Conservation (phyloP, 148 eudicot species). For the Chenopodium album region DNA sequence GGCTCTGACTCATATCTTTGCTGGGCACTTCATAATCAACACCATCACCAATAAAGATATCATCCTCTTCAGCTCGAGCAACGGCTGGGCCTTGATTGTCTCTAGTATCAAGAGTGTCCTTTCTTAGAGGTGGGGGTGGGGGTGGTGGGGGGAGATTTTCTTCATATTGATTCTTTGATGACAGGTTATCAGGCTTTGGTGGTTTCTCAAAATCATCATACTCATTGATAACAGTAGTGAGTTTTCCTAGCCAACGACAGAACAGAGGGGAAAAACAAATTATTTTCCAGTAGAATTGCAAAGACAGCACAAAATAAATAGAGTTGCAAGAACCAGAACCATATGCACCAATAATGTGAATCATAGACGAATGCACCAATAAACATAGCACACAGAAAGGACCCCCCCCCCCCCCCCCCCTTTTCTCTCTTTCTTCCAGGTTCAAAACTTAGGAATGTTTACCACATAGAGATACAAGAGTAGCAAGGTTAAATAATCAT, state of each 20-base stretch:
- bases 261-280: slow-evolving; percentile 1
- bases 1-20: slow-evolving; percentile 90
- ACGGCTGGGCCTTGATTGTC: slow-evolving; percentile 60
- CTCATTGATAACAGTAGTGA: slow-evolving; percentile 42
- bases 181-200: slow-evolving; percentile 43
- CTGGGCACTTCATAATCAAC: slow-evolving; percentile 71
- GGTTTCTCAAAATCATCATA: slow-evolving; percentile 58
- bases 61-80: slow-evolving; percentile 80
- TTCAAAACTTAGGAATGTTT: not conserved
- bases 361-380: not conserved
- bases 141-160: slow-evolving; percentile 81
- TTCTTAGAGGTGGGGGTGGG: slow-evolving; percentile 78
- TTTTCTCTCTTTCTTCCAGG: too few relatives aligned
- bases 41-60: slow-evolving; percentile 92
- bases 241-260: slow-evolving; percentile 52
- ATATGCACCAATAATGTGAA: not conserved
- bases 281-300: not conserved
- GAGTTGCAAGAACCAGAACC: not conserved
- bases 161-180: slow-evolving; percentile 44
- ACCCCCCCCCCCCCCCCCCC: not conserved
- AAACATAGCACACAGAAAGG: not conserved
- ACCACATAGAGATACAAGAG: not conserved
- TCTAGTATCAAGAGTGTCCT: slow-evolving; percentile 41
- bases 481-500: not conserved
- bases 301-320: not conserved